Base-by-base conservation (phyloP, 805 yeast species). In the Danielia oregonensis region DNA sequence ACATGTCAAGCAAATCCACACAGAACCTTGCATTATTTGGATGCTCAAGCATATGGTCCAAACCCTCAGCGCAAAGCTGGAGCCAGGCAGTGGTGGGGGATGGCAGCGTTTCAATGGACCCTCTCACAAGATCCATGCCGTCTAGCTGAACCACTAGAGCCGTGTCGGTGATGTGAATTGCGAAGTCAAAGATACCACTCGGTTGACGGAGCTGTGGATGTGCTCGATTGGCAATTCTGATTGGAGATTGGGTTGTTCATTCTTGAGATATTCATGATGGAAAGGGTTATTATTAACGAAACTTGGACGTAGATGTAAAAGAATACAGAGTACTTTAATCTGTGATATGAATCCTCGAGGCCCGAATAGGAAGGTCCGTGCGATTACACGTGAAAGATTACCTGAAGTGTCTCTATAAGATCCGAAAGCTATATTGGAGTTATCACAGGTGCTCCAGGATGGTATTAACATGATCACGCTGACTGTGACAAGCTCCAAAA, bases 151-250 rank as follows among this genome's bases (percentile, higher is more conserved):
- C 21, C 7, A 16, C 12, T n/a, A 30, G 11, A 25, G 15, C 3
- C 15, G 10, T 24, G 4, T 24, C 17, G 10, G 5, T n/a, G 6
- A 24, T 6, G 21, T 30, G 41, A 42, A 48, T 54, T 40, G 52
- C 61, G 51, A 37, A 43, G 61, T 56, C 61, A 56, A 54, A 56
- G 46, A 48, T 44, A 54, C 58, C 58, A 55, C 53, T 48, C 39
- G 35, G 40, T 43, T 11, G 39, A 40, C 30, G 41, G 30, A 30
- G 36, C 36, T 32, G 22, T 19, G 22, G 22, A 36, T 23, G 30
- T 31, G 42, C 17, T 11, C 9, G 18, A 28, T 29, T 18, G 36
- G 15, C 11, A 27, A 6, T 6, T 14, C 17, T 25, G 9, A 30
- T 13, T 35, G 15, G 26, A 30, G 30, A 32, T 31, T 30, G 30